These are phyloP conservation scores for Gnaphalium uliginosum DNA, from an alignment of 129 eudicot genomes.

Conservation along the genomic window DNA sequence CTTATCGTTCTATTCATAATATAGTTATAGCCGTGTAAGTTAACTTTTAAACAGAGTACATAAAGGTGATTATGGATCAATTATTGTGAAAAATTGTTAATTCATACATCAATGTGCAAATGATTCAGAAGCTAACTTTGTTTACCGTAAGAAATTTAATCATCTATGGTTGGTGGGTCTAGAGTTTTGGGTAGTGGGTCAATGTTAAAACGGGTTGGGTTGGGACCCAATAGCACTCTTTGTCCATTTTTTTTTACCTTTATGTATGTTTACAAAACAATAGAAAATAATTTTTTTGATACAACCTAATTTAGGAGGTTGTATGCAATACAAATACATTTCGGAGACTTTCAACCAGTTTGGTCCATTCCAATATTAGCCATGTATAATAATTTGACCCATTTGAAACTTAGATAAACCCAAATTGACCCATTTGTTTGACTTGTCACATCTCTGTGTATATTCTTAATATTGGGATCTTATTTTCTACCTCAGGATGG, in stretches of 20 bases:
- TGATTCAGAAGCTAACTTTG: neutral
- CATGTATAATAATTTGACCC: neutral
- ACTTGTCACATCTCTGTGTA: neutral
- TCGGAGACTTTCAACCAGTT: neutral
- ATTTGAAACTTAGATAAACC: neutral
- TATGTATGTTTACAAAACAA: neutral
- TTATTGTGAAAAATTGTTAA: neutral
- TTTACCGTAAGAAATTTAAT: no score
- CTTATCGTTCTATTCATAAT: neutral
- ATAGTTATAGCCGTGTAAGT: neutral
- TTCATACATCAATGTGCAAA: neutral
- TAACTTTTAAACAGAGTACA: no score
- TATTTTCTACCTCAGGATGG: constrained; percentile 59
- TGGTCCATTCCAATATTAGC: neutral
- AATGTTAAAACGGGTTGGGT: no score
- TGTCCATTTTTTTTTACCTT: neutral
- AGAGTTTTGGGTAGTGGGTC: no score
- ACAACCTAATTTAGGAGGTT: neutral
- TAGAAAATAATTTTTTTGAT: no score
- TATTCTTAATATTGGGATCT: neutral
- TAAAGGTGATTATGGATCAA: no score
- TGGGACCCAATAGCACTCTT: no score
- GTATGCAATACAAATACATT: neutral
- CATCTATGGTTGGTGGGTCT: no score
- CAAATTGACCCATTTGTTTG: neutral